Base-by-base conservation (phyloP, 2,329 filamentous ascomycete species). In the Calonectria henricotiae region DNA sequence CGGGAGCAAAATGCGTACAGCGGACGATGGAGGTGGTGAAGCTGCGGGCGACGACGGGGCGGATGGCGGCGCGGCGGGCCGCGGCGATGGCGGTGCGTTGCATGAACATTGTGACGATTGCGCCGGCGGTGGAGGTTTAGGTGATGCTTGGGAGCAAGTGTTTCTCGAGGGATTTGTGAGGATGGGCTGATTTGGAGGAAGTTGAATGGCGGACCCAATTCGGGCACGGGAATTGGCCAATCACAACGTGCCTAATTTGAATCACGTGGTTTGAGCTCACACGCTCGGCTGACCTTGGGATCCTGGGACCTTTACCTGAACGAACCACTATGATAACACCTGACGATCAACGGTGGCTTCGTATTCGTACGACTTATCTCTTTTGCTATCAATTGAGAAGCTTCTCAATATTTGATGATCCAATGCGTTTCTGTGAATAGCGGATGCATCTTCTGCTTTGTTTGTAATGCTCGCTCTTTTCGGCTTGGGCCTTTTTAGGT, bases 11-110 rank as follows among this genome's bases (percentile, higher is more conserved):
- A 70, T 72, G 79, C 83, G 76, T 90, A 92, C 90, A 87, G 84
- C 89, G 89, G 80, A 88, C 82, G 76, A 89, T 83, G 73, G 89
- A 88, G 80, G 86, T 90, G 75, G 87, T 83, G 81, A 92, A 90
- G 83, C 84, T 86, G 82, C 90, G 89, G 78, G 86, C 86, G 80
- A 87, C 82, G 74, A 84, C 83, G 75, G 89, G 88, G 66, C 79
- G 84, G 79, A 86, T 86, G 71, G 86, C 89, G 71, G 80, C 83
- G 75, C 90, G 89, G 82, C 90, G 90, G 79, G 89, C 89, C 80
- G 86, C 89, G 77, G 87, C 84, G 75, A 89, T 80, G 81, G 87
- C 89, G 80, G 90, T 86, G 81, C 90, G 90, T 86, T 90, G 88
- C 81, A 92, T 81, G 78, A 91, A 90, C 90, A 92, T 81, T 82